Conservation (phyloP, 352 stramenopile genomes). For the Pythium phragmiticola region DNA sequence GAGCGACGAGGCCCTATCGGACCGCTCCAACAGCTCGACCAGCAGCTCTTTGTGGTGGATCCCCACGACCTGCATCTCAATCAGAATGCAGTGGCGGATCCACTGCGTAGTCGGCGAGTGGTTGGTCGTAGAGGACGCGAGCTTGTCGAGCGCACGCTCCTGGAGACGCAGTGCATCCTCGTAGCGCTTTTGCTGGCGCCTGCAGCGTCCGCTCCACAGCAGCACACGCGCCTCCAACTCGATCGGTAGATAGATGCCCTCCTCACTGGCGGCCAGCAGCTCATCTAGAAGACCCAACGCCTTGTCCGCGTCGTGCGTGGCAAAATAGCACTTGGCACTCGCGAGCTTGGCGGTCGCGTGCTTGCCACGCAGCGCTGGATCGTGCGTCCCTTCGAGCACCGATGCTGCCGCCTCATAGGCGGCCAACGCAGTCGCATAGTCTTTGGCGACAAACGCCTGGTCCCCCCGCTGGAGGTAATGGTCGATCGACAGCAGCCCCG, state of each 20-base stretch:
- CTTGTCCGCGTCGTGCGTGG: conserved; percentile 47
- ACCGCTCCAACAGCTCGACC: conserved; percentile 33
- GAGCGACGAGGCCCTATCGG: conserved; percentile 7
- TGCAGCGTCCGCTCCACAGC: conserved; percentile 64
- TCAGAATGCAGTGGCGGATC: conserved; percentile 52
- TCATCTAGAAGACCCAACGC: conserved; percentile 16
- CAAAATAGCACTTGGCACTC: conserved; percentile 65
- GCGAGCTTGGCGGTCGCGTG: conserved; percentile 49
- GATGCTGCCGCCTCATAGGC: conserved; percentile 52
- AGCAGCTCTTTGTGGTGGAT: conserved; percentile 51
- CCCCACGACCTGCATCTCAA: conserved; percentile 65
- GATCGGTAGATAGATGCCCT: conserved; percentile 24
- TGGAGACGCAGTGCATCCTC: conserved; percentile 45
- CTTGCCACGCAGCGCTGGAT: conserved; percentile 22
- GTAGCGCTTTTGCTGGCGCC: conserved; percentile 50
- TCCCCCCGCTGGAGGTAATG: conserved; percentile 58
- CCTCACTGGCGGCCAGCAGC: conserved; percentile 31
- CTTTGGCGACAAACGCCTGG: conserved; percentile 54
- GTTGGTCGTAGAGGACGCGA: conserved; percentile 34
- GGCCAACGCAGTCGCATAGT: conserved; percentile 51
- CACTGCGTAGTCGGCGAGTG: conserved; percentile 32
- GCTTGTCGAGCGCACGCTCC: conserved; percentile 56
- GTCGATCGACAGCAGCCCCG: conserved; percentile 47
- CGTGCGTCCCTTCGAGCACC: conserved; percentile 14
- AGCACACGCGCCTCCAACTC: conserved; percentile 46